Conservation (phyloP, 202 grass and related monocot species). For the Setaria viridis region DNA sequence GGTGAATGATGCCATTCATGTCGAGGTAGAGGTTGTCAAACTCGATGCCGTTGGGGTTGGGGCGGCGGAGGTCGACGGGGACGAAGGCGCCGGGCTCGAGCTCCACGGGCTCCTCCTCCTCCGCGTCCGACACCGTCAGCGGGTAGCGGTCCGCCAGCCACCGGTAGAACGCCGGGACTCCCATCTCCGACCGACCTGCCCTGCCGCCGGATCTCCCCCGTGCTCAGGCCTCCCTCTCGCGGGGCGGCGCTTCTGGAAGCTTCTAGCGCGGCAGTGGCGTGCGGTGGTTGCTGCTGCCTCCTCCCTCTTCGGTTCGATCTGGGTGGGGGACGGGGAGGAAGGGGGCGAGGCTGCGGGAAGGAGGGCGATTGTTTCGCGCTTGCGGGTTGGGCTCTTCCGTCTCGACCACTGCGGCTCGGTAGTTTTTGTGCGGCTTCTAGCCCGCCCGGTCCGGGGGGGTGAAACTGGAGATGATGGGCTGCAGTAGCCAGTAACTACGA, state of each 20-base stretch:
- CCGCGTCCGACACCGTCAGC: conserved; percentile 74
- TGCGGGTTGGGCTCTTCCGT: conserved; percentile 29
- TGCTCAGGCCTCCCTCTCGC: conserved; percentile 36
- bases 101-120: conserved; percentile 80
- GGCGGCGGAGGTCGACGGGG: conserved; percentile 79
- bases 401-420: background rate
- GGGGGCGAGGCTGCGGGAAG: background rate
- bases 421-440: conserved; percentile 9
- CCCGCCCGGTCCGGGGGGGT: conserved; percentile 1
- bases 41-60: conserved; percentile 93
- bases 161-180: conserved; percentile 96
- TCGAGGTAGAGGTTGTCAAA: conserved; percentile 99
- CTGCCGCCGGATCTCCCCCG: conserved; percentile 42
- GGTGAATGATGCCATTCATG: conserved; percentile 95
- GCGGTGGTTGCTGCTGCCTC: conserved; percentile 2
- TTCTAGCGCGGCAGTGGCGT: conserved; percentile 41
- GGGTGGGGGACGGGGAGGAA: conserved; percentile 20
- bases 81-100: conserved; percentile 70
- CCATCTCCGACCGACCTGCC: conserved; percentile 55
- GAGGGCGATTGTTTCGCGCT: background rate
- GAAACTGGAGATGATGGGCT: background rate
- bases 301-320: conserved; percentile 51
- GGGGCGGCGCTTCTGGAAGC: conserved; percentile 44
- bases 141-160: conserved; percentile 96
- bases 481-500: background rate